Base-by-base conservation (phyloP, 2,329 filamentous ascomycete genomes). In the Phaeoacremonium minimum region DNA sequence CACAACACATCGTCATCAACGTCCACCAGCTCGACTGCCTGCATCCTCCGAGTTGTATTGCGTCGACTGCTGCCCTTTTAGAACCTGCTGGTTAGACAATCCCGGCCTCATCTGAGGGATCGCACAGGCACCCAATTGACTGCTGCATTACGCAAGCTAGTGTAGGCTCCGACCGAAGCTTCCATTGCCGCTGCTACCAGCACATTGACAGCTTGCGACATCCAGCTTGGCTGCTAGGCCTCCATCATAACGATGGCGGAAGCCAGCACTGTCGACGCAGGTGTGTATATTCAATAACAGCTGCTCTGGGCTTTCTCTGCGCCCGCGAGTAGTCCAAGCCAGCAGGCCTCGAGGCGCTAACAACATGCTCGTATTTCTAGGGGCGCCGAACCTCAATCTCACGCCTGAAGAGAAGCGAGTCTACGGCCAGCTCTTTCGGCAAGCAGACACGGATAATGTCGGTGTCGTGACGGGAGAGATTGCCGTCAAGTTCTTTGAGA, bases 401-500 rank as follows among this genome's bases (percentile, higher is more conserved):
- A 87, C 82, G 18, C 68, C 86, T 33, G 89, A 97, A 49, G 93
- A 98, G 75, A 96, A 95, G 69, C 85, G 88, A 61, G 80, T 87
- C 41, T 98, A 94, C 63, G 87, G 85, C 50, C 88, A 93, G 63
- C 82, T 98, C 45, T 96, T 98, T 67, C 82, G 86, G 60, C 84
- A 89, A 53, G 93, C 93, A 48, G 93, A 98, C 64, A 85, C 84
- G 41, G 93, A 96, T 51, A 85, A 80, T 57, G 83, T 95, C 40
- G 89, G 90, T 38, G 89, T 97, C 46, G 87, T 98, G 20, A 96
- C 93, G 14, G 93, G 93, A 62, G 93, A 98, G 64, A 77, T 94
- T 43, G 93, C 93, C 41, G 90, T 98, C 60, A 87, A 89, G 60
- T 97, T 98, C 71, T 98, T 98, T 58, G 90, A 97, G 64, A 93